Percentiles rank a stretch among this genome's conserved stretches.
Evolutionary conservation across 2,329 filamentous ascomycete genomes (phyloP).

Genomic region (Eutypa lata): DNA sequence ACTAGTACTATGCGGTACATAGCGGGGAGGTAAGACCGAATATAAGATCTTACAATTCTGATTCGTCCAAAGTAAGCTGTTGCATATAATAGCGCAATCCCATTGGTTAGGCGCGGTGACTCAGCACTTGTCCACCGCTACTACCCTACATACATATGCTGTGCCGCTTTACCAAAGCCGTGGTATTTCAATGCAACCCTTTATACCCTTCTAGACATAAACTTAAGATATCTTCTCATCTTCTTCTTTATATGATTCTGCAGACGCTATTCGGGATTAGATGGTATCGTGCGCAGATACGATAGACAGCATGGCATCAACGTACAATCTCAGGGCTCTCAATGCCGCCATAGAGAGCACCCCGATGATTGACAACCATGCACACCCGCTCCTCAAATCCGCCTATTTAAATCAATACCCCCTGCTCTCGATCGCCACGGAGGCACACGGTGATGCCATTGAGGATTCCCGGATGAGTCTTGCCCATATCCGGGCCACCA

Average conservation of each 20-base stretch:
- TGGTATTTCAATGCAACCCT: not conserved
- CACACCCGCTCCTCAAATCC: slow-evolving; percentile 63
- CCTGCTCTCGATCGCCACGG: slow-evolving; percentile 63
- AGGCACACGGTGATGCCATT: slow-evolving; percentile 68
- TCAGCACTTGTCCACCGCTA: too few relatives aligned
- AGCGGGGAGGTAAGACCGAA: too few relatives aligned
- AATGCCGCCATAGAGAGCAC: slow-evolving; percentile 44
- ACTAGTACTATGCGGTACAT: too few relatives aligned
- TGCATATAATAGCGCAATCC: too few relatives aligned
- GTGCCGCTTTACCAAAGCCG: not conserved
- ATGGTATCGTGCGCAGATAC: not conserved
- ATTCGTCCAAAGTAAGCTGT: too few relatives aligned
- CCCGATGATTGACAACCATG: slow-evolving; percentile 72
- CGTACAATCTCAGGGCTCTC: slow-evolving; percentile 10
- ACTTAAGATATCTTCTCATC: too few relatives aligned
- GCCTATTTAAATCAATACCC: slow-evolving; percentile 44
- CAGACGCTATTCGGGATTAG: too few relatives aligned
- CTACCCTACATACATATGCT: not conserved
- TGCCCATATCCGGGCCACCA: slow-evolving; percentile 66
- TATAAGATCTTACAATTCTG: too few relatives aligned
- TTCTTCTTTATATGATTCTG: too few relatives aligned
- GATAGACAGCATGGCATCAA: slow-evolving; percentile 10
- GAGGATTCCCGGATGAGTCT: slow-evolving; percentile 59
- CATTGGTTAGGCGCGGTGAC: too few relatives aligned
- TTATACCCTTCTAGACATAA: too few relatives aligned